Percentiles rank a stretch among this genome's conserved stretches.
Evolutionary conservation across 176 grass and related monocot species (phyloP).

Genomic region (Oryza officinalis): DNA sequence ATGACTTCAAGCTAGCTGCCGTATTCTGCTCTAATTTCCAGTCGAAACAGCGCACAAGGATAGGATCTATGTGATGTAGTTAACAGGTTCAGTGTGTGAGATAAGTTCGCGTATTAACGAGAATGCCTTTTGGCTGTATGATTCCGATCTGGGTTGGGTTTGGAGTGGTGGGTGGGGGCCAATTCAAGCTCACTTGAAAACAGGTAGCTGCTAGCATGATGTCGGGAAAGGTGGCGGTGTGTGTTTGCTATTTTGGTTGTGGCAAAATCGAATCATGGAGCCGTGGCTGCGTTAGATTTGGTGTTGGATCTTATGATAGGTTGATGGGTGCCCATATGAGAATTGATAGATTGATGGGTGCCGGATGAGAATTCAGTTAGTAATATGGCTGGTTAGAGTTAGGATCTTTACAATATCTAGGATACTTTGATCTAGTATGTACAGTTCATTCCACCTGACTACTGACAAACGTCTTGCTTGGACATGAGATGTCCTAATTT

Average conservation of each 20-base stretch:
- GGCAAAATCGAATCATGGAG: neutral
- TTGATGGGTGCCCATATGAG: neutral
- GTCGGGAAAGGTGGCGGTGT: neutral
- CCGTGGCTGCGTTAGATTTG: neutral
- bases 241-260: neutral
- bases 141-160: constrained; percentile 33
- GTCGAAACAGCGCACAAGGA: neutral
- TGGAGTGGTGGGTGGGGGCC: neutral
- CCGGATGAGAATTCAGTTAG: neutral
- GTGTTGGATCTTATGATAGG: constrained; percentile 12
- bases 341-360: neutral
- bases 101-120: neutral
- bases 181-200: constrained; percentile 6
- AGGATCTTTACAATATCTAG: neutral
- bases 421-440: neutral
- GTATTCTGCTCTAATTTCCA: neutral
- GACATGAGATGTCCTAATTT: neutral
- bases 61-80: neutral
- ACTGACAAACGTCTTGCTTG: neutral
- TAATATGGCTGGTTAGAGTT: constrained; percentile 3
- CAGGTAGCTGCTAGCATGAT: neutral
- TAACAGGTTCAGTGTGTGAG: neutral
- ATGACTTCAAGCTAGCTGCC: neutral
- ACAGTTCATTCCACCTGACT: neutral
- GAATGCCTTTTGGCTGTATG: neutral